A percentile compares a stretch with the other conserved stretches of the same genome.
Conservation (phyloP, 1,139 yeast genomes). For the Saccharomycopsis hybrid region DNA sequence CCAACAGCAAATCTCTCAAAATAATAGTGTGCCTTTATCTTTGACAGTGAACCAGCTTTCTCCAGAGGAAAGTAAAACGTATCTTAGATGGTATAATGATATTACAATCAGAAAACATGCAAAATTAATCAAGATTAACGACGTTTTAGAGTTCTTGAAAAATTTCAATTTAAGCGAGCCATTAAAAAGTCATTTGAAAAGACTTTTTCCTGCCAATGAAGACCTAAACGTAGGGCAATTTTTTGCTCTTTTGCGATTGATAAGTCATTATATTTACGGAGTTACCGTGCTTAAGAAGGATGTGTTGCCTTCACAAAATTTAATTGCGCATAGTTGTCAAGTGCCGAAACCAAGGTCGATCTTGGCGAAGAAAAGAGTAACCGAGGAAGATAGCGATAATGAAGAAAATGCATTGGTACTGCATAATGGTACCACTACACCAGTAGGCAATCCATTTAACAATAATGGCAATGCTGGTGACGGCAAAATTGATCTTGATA, state of each 20-base stretch:
- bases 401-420: no score
- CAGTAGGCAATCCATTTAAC: constrained; percentile 9
- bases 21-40: constrained; percentile 59
- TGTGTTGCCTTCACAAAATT: constrained; percentile 41
- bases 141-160: constrained; percentile 55
- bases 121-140: constrained; percentile 50
- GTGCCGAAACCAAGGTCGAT: constrained; percentile 68
- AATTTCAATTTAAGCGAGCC: constrained; percentile 49
- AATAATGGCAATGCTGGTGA: constrained; percentile 24
- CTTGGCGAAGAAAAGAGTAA: constrained; percentile 46
- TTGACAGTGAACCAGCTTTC: constrained; percentile 56
- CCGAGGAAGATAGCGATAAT: constrained; percentile 32
- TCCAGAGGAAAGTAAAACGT: constrained; percentile 60
- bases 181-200: constrained; percentile 39
- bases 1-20: not conserved
- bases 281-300: constrained; percentile 28
- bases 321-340: constrained; percentile 47
- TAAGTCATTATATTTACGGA: constrained; percentile 41
- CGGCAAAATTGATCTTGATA: constrained; percentile 52
- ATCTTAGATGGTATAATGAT: constrained; percentile 72
- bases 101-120: constrained; percentile 53
- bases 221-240: constrained; percentile 66
- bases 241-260: constrained; percentile 61
- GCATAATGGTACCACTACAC: constrained; percentile 28
- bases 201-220: constrained; percentile 43